Percentiles rank a stretch among this genome's conserved stretches.
phyloP scores from a whole-genome alignment of 1,284 basidiomycete species.

The Agaricales sp. region DNA sequence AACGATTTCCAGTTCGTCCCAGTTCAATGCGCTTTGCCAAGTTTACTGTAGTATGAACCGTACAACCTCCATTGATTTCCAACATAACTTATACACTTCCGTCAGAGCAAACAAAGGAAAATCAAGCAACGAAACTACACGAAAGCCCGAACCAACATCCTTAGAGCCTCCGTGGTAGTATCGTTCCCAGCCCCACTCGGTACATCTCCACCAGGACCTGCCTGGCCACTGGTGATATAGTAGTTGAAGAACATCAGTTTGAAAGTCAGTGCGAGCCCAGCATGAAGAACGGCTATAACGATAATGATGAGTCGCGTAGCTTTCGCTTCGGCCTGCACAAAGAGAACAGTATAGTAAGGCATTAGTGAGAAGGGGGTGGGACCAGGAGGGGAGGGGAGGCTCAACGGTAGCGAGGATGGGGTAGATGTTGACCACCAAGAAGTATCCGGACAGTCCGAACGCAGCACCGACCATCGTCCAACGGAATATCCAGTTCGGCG shows the following conservation, averaged over 20 bases:
- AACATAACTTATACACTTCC: no score
- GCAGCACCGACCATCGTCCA: slow-evolving; percentile 72
- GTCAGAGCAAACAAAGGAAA: no score
- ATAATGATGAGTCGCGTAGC: slow-evolving; percentile 73
- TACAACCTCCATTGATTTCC: no score
- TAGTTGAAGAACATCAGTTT: slow-evolving; percentile 85
- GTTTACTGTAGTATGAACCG: no score
- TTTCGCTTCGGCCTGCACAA: slow-evolving; percentile 70
- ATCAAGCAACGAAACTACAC: no score
- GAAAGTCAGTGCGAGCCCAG: slow-evolving; percentile 70
- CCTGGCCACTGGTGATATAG: slow-evolving; percentile 32
- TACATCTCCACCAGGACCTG: neutral
- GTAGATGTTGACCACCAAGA: slow-evolving; percentile 78
- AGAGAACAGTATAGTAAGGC: slow-evolving; percentile 2
- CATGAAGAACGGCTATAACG: slow-evolving; percentile 59
- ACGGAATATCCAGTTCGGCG: slow-evolving; percentile 67
- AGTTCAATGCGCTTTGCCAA: no score
- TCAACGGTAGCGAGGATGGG: slow-evolving; percentile 68
- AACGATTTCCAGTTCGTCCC: no score
- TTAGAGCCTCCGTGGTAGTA: neutral
- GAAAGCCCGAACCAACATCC: neutral
- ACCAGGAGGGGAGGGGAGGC: neutral
- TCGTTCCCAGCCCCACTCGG: neutral
- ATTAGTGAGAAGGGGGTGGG: slow-evolving; percentile 1
- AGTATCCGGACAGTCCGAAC: slow-evolving; percentile 72